A percentile compares a stretch with the other conserved stretches of the same genome.
Evolutionary conservation across 768 basidiomycete genomes (phyloP).

Genomic region (Lenzites betulinus): DNA sequence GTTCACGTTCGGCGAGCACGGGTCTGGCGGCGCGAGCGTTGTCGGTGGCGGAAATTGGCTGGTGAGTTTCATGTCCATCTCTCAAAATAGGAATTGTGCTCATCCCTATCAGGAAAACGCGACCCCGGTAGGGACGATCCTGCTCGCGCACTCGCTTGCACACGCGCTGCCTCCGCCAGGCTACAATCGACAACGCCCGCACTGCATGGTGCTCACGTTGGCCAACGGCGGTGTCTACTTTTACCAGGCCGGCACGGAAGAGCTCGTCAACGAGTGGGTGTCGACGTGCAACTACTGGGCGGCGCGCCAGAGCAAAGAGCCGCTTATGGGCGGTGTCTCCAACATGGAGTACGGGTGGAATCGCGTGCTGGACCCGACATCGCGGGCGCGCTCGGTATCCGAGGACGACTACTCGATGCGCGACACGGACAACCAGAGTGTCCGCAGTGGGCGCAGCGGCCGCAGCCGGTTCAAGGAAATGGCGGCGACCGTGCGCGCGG

Average conservation of each 20-base stretch:
- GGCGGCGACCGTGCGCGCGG: conserved; percentile 60
- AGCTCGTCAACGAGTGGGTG: conserved; percentile 99
- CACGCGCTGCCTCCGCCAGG: conserved; percentile 89
- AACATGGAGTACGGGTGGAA: conserved; percentile 99
- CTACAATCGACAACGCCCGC: conserved; percentile 86
- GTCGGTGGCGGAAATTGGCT: conserved; percentile 99
- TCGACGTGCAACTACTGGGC: conserved; percentile 99
- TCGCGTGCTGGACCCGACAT: conserved; percentile 58
- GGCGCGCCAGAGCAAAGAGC: conserved; percentile 92
- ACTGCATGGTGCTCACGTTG: conserved; percentile 93
- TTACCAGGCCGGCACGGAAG: conserved; percentile 98
- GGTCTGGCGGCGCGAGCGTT: conserved; percentile 57
- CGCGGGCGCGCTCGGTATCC: conserved; percentile 55
- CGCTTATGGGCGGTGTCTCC: conserved; percentile 92
- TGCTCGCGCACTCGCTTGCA: conserved; percentile 85
- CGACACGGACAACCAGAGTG: conserved; percentile 60
- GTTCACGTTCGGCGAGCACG: conserved; percentile 89
- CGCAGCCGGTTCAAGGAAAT: conserved; percentile 76
- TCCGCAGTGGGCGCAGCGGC: conserved; percentile 73
- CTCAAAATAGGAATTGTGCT: conserved; percentile 5
- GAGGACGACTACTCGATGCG: conserved; percentile 53
- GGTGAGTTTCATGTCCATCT: conserved; percentile 53
- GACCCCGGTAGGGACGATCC: conserved; percentile 75
- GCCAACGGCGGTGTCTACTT: conserved; percentile 92
- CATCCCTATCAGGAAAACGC: conserved; percentile 73